Conservation (phyloP, 306 rosid species). For the Clitoria ternatea region DNA sequence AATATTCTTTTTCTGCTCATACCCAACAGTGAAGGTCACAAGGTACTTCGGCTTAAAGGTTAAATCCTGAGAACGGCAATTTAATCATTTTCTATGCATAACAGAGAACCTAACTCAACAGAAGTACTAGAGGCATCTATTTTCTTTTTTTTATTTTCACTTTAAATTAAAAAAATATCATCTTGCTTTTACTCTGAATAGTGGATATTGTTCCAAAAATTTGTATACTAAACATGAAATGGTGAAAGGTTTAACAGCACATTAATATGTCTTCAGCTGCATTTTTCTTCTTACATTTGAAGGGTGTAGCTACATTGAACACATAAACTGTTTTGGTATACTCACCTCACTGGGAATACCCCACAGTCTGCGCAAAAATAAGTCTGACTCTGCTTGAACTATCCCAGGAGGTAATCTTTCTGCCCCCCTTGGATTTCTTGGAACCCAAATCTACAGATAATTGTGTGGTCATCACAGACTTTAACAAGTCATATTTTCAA, state of each 20-base stretch:
- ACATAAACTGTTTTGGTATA: constrained; percentile 14
- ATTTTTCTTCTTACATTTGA: background rate
- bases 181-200: no score
- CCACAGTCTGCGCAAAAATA: constrained; percentile 81
- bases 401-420: constrained; percentile 83
- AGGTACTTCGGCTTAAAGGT: constrained; percentile 72
- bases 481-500: background rate
- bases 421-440: constrained; percentile 95
- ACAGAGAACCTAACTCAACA: background rate
- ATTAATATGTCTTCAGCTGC: background rate
- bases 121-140: background rate
- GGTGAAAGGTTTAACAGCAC: background rate
- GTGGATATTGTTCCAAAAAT: no score
- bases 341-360: constrained; percentile 88
- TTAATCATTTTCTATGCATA: constrained; percentile 28
- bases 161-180: background rate
- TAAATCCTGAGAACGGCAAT: constrained; percentile 64
- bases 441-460: constrained; percentile 76
- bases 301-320: background rate
- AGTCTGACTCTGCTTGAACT: constrained; percentile 68
- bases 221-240: no score
- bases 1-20: constrained; percentile 70
- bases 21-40: constrained; percentile 90
- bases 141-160: background rate
- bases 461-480: background rate